phyloP scores from a whole-genome alignment of 495 filamentous ascomycete species.

The Pyrenopolyporus hunteri region DNA sequence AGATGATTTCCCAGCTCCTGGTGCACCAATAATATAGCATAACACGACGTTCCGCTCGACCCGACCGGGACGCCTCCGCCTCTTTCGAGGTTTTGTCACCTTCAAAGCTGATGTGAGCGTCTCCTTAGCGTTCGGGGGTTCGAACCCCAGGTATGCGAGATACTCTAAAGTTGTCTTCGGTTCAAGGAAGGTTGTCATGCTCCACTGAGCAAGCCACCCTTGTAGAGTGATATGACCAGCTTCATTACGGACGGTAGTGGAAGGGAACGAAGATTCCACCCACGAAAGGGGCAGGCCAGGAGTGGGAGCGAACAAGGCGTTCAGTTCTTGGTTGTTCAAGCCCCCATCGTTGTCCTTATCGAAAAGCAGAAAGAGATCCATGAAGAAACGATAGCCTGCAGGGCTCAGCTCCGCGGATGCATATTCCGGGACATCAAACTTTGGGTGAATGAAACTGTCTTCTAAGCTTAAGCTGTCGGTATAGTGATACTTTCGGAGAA shows the following conservation, averaged over 20 bases:
- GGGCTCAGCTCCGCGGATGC: conserved; percentile 94
- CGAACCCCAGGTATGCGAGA: conserved; percentile 93
- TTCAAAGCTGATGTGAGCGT: conserved; percentile 84
- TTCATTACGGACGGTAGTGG: conserved; percentile 92
- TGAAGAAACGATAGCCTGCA: conserved; percentile 94
- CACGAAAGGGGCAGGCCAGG: conserved; percentile 86
- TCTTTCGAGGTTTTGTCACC: conserved; percentile 87
- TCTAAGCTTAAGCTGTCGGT: conserved; percentile 91
- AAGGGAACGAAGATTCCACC: conserved; percentile 86
- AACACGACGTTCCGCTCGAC: conserved; percentile 96
- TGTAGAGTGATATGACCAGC: conserved; percentile 94
- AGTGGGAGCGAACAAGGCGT: conserved; percentile 88
- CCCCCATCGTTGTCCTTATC: conserved; percentile 98
- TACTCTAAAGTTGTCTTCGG: conserved; percentile 95
- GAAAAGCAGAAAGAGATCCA: conserved; percentile 91
- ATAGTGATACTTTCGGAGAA: conserved; percentile 94
- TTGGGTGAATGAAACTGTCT: conserved; percentile 89
- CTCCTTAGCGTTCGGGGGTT: conserved; percentile 65
- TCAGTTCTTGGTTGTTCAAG: conserved; percentile 81
- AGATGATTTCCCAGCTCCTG: conserved; percentile 84
- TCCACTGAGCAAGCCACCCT: conserved; percentile 98
- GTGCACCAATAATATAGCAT: conserved; percentile 88
- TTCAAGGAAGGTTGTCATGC: conserved; percentile 97
- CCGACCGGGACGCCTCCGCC: conserved; percentile 75
- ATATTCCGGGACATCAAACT: conserved; percentile 89